Percentiles rank a stretch among this genome's conserved stretches.
phyloP scores from a whole-genome alignment of 78 protist species.

The Acrasis kona region DNA sequence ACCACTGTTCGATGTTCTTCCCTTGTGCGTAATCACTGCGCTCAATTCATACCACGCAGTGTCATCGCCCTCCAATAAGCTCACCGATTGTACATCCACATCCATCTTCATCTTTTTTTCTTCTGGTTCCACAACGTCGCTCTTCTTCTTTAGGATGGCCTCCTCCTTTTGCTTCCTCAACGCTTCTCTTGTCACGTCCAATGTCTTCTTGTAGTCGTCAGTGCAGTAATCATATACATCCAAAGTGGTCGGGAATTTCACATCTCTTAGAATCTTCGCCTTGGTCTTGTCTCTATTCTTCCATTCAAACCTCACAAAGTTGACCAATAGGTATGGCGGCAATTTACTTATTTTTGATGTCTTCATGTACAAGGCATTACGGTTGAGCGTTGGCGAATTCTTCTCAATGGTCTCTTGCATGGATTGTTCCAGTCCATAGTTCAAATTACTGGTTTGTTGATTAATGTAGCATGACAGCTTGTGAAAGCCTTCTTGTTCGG shows the following conservation, averaged over 20 bases:
- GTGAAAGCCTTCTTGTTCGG: background rate
- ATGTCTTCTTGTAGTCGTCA: slow-evolving; percentile 37
- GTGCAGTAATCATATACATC: slow-evolving; percentile 59
- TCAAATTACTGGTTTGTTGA: background rate
- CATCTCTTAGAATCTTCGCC: slow-evolving; percentile 64
- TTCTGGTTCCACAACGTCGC: background rate
- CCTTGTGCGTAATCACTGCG: slow-evolving; percentile 81
- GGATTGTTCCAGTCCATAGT: slow-evolving; percentile 32
- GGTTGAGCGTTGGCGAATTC: slow-evolving; percentile 26
- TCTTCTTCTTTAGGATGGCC: slow-evolving; percentile 32
- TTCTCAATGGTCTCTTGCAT: slow-evolving; percentile 46
- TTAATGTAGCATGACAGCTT: slow-evolving; percentile 19
- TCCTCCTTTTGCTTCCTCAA: slow-evolving; percentile 28
- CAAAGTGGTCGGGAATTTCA: slow-evolving; percentile 50
- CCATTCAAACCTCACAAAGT: slow-evolving; percentile 80
- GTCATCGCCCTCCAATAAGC: background rate
- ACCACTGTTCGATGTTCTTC: slow-evolving; percentile 83
- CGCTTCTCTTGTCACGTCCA: slow-evolving; percentile 38
- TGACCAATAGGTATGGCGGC: slow-evolving; percentile 63
- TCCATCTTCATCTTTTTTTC: background rate
- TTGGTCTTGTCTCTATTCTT: slow-evolving; percentile 18
- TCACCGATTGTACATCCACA: background rate
- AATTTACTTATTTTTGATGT: slow-evolving; percentile 30
- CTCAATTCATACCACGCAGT: slow-evolving; percentile 74
- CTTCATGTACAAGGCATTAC: slow-evolving; percentile 42